Percentiles rank a stretch among this genome's conserved stretches.
phyloP scores from a whole-genome alignment of 257 asterid genomes.

The Striga asiatica region DNA sequence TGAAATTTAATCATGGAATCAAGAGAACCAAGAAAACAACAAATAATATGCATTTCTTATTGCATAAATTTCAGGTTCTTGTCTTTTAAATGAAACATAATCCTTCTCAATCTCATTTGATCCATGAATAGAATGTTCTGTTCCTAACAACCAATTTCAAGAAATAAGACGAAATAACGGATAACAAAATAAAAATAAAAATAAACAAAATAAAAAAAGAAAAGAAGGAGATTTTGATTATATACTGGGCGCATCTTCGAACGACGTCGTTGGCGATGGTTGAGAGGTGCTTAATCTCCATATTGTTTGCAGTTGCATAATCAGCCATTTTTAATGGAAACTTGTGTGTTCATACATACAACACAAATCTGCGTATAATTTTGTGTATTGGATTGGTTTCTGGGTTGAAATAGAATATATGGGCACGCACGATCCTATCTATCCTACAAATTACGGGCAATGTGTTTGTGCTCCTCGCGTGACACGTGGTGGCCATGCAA shows the following conservation, averaged over 20 bases:
- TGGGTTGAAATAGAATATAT: not conserved
- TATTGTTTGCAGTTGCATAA: conserved; percentile 12
- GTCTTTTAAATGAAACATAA: no score
- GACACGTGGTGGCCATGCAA: conserved; percentile 44
- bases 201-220: not conserved
- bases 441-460: conserved; percentile 8
- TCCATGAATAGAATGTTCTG: no score
- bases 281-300: conserved; percentile 71
- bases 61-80: no score
- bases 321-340: not conserved
- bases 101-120: no score
- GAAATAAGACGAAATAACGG: no score
- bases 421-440: conserved; percentile 20
- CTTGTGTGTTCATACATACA: not conserved
- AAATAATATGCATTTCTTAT: no score
- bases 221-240: not conserved
- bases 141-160: no score
- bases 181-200: no score
- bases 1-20: not conserved
- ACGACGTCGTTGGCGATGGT: conserved; percentile 52
- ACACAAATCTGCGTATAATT: not conserved
- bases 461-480: not conserved
- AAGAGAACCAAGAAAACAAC: no score
- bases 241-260: conserved; percentile 47
- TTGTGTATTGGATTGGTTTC: not conserved